Percentiles rank a stretch among this genome's conserved stretches.
Conservation (phyloP, 2,329 filamentous ascomycete species). For the Hypoxylon sp. region DNA sequence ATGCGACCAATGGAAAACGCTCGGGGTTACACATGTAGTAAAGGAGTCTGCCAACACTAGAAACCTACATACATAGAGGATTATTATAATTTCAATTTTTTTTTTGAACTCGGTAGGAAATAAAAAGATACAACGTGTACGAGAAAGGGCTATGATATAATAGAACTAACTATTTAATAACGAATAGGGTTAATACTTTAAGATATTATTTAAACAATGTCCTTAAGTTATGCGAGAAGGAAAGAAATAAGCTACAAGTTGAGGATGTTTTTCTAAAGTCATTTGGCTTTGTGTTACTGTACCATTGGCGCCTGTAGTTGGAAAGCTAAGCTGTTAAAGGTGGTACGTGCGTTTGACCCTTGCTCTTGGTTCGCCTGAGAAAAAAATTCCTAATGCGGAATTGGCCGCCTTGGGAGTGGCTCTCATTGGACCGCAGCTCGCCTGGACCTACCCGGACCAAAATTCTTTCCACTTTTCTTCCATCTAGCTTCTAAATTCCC, state of each 20-base stretch:
- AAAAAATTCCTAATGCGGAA: conserved; percentile 45
- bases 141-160: background rate
- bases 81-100: no score
- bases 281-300: conserved; percentile 8
- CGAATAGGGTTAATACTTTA: background rate
- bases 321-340: conserved; percentile 10
- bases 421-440: conserved; percentile 38
- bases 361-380: conserved; percentile 18
- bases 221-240: background rate
- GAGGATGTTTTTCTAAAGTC: conserved; percentile 6
- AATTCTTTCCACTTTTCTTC: conserved; percentile 27
- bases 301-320: background rate
- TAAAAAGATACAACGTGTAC: background rate
- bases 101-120: background rate
- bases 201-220: conserved; percentile 4
- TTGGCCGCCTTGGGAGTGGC: conserved; percentile 25
- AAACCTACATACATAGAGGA: background rate
- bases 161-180: background rate
- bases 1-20: conserved; percentile 40
- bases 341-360: conserved; percentile 30
- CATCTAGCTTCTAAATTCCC: conserved; percentile 31
- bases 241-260: background rate
- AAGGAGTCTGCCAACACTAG: conserved; percentile 15
- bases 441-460: conserved; percentile 37
- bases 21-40: conserved; percentile 33